Conservation (phyloP, 768 basidiomycete genomes). For the Chlorophyllum brunneum region DNA sequence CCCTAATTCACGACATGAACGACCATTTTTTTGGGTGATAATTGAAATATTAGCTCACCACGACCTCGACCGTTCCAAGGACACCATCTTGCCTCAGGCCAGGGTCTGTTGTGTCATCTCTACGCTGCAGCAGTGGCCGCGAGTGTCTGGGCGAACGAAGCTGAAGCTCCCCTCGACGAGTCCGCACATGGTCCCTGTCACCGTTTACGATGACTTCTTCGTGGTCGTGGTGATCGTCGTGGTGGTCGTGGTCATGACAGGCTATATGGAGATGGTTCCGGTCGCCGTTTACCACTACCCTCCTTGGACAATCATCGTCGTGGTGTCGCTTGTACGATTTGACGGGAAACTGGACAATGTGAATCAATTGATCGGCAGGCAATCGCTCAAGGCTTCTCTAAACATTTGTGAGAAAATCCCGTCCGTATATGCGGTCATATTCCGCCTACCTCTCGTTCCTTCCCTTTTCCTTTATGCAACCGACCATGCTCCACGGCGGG, state of each 20-base stretch:
- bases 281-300: conserved; percentile 1
- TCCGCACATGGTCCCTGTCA: not conserved
- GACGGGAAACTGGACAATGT: not conserved
- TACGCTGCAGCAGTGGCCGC: not conserved
- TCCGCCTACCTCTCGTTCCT: not conserved
- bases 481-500: not conserved
- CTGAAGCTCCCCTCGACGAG: not conserved
- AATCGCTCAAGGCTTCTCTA: not conserved
- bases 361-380: not conserved
- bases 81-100: not conserved
- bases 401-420: not conserved
- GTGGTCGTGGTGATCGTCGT: not conserved
- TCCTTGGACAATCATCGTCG: conserved; percentile 3
- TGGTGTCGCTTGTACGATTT: not conserved
- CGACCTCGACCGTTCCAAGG: not conserved
- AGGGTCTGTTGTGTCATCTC: not conserved
- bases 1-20: not conserved
- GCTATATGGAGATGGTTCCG: not conserved
- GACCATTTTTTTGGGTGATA: not conserved
- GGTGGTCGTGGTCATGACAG: not conserved
- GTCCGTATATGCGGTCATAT: not conserved
- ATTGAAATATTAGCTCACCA: not conserved
- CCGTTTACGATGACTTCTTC: not conserved
- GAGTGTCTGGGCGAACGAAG: conserved; percentile 4
- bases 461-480: not conserved